phyloP scores from a whole-genome alignment of 352 stramenopile species.

The Plasmopara muralis region DNA sequence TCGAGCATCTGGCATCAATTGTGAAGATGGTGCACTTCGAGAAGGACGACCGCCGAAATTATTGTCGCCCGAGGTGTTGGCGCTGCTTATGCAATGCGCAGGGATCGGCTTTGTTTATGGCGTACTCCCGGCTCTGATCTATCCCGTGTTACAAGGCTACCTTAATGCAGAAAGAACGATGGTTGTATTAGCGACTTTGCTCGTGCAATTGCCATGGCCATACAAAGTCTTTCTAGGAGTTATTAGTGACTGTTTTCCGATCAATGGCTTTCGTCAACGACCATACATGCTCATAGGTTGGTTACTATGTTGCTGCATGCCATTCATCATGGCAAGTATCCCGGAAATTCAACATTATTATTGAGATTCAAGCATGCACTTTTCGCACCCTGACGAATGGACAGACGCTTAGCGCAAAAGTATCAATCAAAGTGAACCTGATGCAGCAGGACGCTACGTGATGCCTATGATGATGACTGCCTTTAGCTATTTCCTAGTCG shows the following conservation, averaged over 20 bases:
- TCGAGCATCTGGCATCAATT: background rate
- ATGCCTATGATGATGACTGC: conserved; percentile 68
- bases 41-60: conserved; percentile 26
- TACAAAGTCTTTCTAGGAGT: conserved; percentile 58
- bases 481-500: conserved; percentile 53
- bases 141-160: conserved; percentile 53
- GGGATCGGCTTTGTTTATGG: conserved; percentile 47
- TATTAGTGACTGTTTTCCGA: conserved; percentile 56
- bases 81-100: conserved; percentile 44
- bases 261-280: conserved; percentile 42
- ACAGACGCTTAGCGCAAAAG: conserved; percentile 25
- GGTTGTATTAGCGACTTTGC: conserved; percentile 35
- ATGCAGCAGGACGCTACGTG: conserved; percentile 42
- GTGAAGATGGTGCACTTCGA: conserved; percentile 30
- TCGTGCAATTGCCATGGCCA: conserved; percentile 52
- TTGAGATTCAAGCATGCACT: conserved; percentile 26
- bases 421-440: conserved; percentile 34
- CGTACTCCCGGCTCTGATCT: conserved; percentile 39
- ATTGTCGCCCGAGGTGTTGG: conserved; percentile 27
- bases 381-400: conserved; percentile 26
- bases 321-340: conserved; percentile 39
- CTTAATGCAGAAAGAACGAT: conserved; percentile 51
- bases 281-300: conserved; percentile 60
- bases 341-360: conserved; percentile 44
- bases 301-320: conserved; percentile 38